These are phyloP conservation scores for Tetrapisispora taiwanensis DNA, from an alignment of 805 yeast genomes.

Conservation along the genomic window DNA sequence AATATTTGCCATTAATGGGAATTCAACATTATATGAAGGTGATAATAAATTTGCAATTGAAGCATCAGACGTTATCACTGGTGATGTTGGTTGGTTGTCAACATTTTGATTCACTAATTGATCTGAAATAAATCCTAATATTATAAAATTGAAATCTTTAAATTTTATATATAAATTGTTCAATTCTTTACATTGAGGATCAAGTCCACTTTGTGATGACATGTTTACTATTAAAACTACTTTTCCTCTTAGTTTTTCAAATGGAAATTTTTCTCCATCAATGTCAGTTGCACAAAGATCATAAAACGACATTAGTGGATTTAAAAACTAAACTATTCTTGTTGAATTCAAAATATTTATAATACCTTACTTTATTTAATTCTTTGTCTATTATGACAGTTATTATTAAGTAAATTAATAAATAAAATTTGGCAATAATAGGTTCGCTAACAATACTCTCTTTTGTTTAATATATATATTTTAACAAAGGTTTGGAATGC, in stretches of 20 bases:
- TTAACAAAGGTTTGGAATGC: too few relatives aligned
- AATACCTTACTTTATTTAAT: too few relatives aligned
- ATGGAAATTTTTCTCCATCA: conserved; percentile 48
- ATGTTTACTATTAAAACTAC: conserved; percentile 78
- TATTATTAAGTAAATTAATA: too few relatives aligned
- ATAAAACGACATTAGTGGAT: background rate
- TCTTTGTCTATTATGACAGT: too few relatives aligned
- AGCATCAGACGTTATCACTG: conserved; percentile 41
- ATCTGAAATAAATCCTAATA: conserved; percentile 84
- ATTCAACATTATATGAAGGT: conserved; percentile 39
- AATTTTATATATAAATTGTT: conserved; percentile 60
- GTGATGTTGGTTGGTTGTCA: background rate
- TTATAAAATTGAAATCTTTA: conserved; percentile 48
- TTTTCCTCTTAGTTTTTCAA: conserved; percentile 58
- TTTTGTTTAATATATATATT: too few relatives aligned
- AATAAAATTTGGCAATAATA: too few relatives aligned
- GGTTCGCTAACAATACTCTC: too few relatives aligned
- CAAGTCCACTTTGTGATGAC: conserved; percentile 74
- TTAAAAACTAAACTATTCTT: too few relatives aligned
- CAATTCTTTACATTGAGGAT: conserved; percentile 66
- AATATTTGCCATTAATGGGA: conserved; percentile 78
- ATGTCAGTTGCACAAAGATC: conserved; percentile 32
- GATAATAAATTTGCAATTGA: background rate
- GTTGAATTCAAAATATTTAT: too few relatives aligned
- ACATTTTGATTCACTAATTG: conserved; percentile 71